Evolutionary conservation across 2,329 filamentous ascomycete species (phyloP).

Genomic region (Calonectria pseudoturangicola): DNA sequence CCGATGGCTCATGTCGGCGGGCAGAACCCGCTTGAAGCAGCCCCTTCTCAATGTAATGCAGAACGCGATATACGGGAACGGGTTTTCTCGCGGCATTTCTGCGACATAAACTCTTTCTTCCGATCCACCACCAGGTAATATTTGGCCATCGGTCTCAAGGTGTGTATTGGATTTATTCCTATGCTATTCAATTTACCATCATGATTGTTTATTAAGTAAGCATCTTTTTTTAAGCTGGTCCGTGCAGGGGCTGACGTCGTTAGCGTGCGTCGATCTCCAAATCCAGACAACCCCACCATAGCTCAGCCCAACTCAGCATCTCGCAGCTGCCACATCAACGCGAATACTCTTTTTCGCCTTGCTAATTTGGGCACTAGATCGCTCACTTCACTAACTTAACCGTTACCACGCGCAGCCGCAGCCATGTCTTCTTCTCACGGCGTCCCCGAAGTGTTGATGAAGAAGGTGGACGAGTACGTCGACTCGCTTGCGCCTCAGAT

Average conservation of each 20-base stretch:
- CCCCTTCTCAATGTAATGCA: too few species aligned
- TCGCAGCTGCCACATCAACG: constrained; percentile 17
- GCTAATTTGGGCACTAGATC: constrained; percentile 15
- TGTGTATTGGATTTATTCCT: too few species aligned
- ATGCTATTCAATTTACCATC: too few species aligned
- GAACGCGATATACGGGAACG: too few species aligned
- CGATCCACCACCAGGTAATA: too few species aligned
- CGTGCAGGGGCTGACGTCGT: constrained; percentile 44
- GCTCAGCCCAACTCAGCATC: constrained; percentile 30
- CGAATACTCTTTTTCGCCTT: constrained; percentile 22
- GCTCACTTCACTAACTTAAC: not conserved
- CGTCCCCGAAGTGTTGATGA: constrained; percentile 65
- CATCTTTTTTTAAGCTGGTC: constrained; percentile 14
- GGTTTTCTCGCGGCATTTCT: too few species aligned
- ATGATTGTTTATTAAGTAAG: not conserved
- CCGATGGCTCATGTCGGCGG: too few species aligned
- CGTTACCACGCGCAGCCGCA: constrained; percentile 4
- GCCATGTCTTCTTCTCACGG: constrained; percentile 61
- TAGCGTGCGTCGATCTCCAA: not conserved
- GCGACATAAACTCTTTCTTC: too few species aligned
- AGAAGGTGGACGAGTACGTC: constrained; percentile 67
- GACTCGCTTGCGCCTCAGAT: constrained; percentile 68
- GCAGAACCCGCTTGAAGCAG: too few species aligned
- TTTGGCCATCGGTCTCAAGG: too few species aligned
- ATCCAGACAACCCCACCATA: constrained; percentile 32